Evolutionary conservation across 768 basidiomycete species (phyloP).

Genomic region (Daedaleopsis nitida): DNA sequence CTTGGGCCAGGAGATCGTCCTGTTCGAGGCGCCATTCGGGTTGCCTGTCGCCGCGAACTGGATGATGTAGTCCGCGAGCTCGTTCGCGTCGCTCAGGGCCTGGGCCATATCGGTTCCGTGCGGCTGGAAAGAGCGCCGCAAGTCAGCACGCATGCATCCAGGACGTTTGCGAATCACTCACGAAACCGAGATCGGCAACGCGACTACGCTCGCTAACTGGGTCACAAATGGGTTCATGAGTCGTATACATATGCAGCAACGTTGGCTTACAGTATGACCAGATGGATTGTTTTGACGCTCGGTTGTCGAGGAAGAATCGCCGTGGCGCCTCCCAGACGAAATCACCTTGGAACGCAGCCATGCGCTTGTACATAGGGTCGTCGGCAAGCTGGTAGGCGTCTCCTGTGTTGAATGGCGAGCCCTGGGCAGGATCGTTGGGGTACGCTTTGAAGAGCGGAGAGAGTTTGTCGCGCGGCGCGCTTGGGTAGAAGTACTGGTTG

Average conservation of each 20-base stretch:
- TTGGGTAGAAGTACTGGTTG: constrained; percentile 20
- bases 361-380: constrained; percentile 51
- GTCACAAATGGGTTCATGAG: not conserved
- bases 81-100: constrained; percentile 23
- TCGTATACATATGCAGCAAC: not conserved
- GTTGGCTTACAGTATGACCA: constrained; percentile 44
- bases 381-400: constrained; percentile 41
- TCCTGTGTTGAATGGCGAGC: constrained; percentile 56
- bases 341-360: constrained; percentile 54
- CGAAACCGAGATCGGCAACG: not conserved
- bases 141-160: too few relatives aligned
- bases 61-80: constrained; percentile 49
- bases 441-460: constrained; percentile 23
- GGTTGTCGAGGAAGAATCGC: constrained; percentile 39
- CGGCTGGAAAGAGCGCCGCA: constrained; percentile 1
- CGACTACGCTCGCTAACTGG: constrained; percentile 6
- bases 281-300: constrained; percentile 39
- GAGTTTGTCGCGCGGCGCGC: constrained; percentile 7
- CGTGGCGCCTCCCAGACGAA: constrained; percentile 50
- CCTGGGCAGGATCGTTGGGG: constrained; percentile 41
- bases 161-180: not conserved
- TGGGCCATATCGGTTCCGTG: constrained; percentile 26
- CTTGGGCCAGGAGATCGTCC: constrained; percentile 45
- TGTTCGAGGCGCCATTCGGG: constrained; percentile 38
- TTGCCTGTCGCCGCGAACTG: constrained; percentile 42